A percentile compares a stretch with the other conserved stretches of the same genome.
Conservation (phyloP, 305 asterid species). For the Ruellia speciosa region DNA sequence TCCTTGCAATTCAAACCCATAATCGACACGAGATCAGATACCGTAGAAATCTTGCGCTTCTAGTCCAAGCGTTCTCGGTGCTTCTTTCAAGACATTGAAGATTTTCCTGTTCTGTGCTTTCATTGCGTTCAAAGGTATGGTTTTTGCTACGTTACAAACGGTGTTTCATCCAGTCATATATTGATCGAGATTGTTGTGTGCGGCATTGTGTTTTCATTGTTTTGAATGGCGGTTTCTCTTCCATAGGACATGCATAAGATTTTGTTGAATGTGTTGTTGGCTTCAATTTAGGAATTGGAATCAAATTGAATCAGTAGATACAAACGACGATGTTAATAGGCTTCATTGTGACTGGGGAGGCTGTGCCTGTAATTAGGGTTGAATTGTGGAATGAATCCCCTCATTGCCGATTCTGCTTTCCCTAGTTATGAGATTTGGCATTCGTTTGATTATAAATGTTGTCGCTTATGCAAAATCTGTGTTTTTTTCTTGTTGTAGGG, state of each 20-base stretch:
- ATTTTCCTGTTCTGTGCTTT: too few relatives aligned
- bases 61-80: background rate
- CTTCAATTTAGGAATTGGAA: background rate
- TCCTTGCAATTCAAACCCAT: conserved; percentile 1
- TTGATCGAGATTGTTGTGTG: background rate
- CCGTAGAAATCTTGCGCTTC: background rate
- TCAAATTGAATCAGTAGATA: background rate
- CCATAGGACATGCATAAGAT: background rate
- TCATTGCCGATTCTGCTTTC: background rate
- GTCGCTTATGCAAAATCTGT: background rate
- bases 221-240: background rate
- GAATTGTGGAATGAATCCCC: background rate
- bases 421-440: too few relatives aligned
- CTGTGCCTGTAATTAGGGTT: too few relatives aligned
- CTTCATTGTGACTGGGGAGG: too few relatives aligned
- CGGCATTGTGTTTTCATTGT: background rate
- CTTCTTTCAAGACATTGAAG: background rate
- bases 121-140: too few relatives aligned
- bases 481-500: background rate
- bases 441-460: too few relatives aligned
- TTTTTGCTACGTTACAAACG: too few relatives aligned
- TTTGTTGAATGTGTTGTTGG: background rate
- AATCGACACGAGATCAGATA: background rate
- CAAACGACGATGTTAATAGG: too few relatives aligned
- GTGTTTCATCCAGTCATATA: too few relatives aligned